Conservation (phyloP, 768 basidiomycete species). For the Hydnomerulius pinastri region DNA sequence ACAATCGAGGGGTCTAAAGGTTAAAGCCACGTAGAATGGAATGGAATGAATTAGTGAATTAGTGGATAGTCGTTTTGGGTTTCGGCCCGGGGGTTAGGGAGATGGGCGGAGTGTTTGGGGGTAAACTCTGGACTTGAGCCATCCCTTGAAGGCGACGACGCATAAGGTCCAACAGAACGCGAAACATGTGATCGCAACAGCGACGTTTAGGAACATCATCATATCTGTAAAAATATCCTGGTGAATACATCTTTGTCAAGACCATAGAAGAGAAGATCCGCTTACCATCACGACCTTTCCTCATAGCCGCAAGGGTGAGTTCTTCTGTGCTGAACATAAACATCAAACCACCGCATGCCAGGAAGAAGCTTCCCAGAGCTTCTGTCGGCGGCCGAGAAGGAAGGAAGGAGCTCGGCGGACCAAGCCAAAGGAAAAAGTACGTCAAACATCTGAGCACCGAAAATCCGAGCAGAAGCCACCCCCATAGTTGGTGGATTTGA, state of each 20-base stretch:
- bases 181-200: slow-evolving; percentile 83
- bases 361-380: slow-evolving; percentile 82
- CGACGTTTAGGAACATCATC: slow-evolving; percentile 87
- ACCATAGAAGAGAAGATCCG: neutral
- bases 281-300: slow-evolving; percentile 81
- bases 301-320: slow-evolving; percentile 87
- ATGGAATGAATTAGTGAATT: neutral
- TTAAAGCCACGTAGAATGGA: neutral
- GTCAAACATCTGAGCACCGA: slow-evolving; percentile 82
- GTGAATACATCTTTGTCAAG: slow-evolving; percentile 6
- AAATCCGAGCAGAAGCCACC: slow-evolving; percentile 78
- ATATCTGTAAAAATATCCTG: slow-evolving; percentile 49
- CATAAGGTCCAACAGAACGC: slow-evolving; percentile 83
- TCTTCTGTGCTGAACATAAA: slow-evolving; percentile 94
- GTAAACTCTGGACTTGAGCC: slow-evolving; percentile 63
- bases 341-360: slow-evolving; percentile 83
- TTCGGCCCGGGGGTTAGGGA: too few relatives aligned
- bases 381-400: slow-evolving; percentile 95
- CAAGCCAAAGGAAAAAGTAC: slow-evolving; percentile 93
- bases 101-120: too few relatives aligned
- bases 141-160: slow-evolving; percentile 81
- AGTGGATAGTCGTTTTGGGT: too few relatives aligned
- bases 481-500: slow-evolving; percentile 91
- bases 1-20: neutral
- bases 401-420: slow-evolving; percentile 78